Evolutionary conservation across 1,139 yeast genomes (phyloP), one percentile per base, ranked within the genome.

Genomic region (Ogataea hybrid): DNA sequence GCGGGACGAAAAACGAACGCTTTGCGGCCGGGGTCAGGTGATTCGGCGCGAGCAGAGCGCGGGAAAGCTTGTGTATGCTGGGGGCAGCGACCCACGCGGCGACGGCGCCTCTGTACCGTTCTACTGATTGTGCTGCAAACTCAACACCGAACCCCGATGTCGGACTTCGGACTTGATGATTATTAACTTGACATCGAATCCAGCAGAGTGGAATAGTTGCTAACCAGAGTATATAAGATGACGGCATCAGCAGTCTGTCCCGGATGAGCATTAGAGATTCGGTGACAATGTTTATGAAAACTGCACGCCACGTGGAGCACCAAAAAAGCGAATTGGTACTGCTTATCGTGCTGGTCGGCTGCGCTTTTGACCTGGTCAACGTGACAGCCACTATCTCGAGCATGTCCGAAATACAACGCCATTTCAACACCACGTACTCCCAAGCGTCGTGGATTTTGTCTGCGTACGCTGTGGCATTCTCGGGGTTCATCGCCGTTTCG

Each of bases 51-150:
- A 68, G 25, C 56, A 67, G 5, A 32, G 33, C 3, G 28, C 31
- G 5, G 40, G 37, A 11, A 46, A 30, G 8, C 61, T 75, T 39
- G 71, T 79, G 1, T 81, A 75, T 61, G 70, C 83, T 31, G 95
- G 79, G 8, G 95, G 95, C 0, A 79, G 86, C 43, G 95, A 86
- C 52, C 73, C 72, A 25, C 69, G 95, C 47, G 95, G 90, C 11
- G 95, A 86, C 57, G 95, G 95, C 5, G 83, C 84, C 1, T 83
- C 90, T 5, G 74, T 76, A 18, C 84, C 90, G 11, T 43, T 42
- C 12, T 36, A 14, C 21, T 43, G 31, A 28, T 29, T 6, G 3
- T 1, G 12, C 12, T 23, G 27, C n/a, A 5, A 23, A 2, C 6
- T 12, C 6, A 23, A 31, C 16, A 9, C 23, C 33, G 23, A 17